Conservation (phyloP, 305 asterid species). For the Plantago lanceolata region DNA sequence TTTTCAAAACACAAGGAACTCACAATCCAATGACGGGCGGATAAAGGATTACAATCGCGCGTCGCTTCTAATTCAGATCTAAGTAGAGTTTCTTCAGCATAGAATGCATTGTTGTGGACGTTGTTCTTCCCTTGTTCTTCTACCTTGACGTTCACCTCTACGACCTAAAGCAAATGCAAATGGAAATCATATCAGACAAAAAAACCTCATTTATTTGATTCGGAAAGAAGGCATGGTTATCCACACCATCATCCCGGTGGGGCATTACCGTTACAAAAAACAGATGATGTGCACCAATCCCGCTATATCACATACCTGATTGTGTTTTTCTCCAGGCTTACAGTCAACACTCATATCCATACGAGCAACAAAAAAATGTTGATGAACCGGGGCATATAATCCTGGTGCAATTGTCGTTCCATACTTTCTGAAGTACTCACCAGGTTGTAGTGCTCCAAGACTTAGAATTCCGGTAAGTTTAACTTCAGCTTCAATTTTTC, state of each 20-base stretch:
- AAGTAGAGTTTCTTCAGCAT: slow-evolving; percentile 82
- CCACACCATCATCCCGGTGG: no score
- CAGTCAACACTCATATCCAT: slow-evolving; percentile 96
- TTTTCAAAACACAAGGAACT: slow-evolving; percentile 28
- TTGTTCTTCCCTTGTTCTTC: slow-evolving; percentile 88
- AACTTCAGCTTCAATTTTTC: slow-evolving; percentile 97
- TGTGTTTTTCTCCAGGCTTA: slow-evolving; percentile 87
- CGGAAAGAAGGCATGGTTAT: no score
- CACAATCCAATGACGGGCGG: slow-evolving; percentile 98
- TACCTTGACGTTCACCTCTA: slow-evolving; percentile 81
- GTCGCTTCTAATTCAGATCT: no score
- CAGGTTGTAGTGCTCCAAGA: slow-evolving; percentile 90
- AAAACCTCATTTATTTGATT: no score
- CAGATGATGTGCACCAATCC: no score
- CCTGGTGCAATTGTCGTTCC: slow-evolving; percentile 96
- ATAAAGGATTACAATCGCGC: slow-evolving; percentile 79
- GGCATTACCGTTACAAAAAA: no score
- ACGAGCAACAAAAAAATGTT: slow-evolving; percentile 95
- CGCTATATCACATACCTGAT: slow-evolving; percentile 85
- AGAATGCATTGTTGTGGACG: slow-evolving; percentile 88
- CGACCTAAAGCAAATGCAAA: slow-evolving; percentile 48
- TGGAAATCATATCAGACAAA: no score
- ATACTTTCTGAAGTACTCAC: slow-evolving; percentile 79
- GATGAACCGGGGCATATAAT: slow-evolving; percentile 94
- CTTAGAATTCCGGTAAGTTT: slow-evolving; percentile 96